Evolutionary conservation across 148 eudicot species (phyloP), one percentile per base, ranked within the genome.

Genomic region (Fallopia convolvulus): DNA sequence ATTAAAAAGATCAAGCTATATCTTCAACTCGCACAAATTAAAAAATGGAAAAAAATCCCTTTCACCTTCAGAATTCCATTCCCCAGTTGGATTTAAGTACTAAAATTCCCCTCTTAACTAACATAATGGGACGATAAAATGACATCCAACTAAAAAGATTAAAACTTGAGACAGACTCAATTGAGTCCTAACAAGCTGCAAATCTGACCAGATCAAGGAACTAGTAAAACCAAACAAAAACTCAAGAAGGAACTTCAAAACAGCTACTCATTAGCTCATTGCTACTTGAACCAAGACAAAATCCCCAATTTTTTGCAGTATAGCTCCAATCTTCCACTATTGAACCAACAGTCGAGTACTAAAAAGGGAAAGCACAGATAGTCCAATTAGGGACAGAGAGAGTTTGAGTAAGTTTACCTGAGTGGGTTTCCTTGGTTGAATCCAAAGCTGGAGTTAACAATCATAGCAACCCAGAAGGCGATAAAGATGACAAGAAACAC

Each of bases 381-480:
- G 46, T 40, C 33, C 32, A 70, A 70, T 36, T 14, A 70, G 73
- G 52, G 15, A 73, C 13, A 55, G n/a, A 15, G 30, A 56, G 61
- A 71, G 75, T 21, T 75, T 23, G 11, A 44, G 46, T 55, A 6
- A 20, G 1, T 11, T 63, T 82, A 95, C 99, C 99, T 92, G 70
- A 88, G 86, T 46, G 97, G 97, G 86, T 95, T 90, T 42, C 99
- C 99, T 84, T 83, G 91, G 88, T 82, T 92, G 83, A 92, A 93
- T 73, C 93, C 97, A 72, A 95, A 91, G 88, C 97, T 92, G 74
- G 99, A 92, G 78, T 94, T 94, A 40, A 94, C 99, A 90, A 94
- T 90, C 99, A 94, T 94, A 23, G 89, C 89, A 66, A 94, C 87
- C 99, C 99, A 94, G 78, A 94, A 94, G 49, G 85, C 90, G 85